Conservation (phyloP, 2,329 filamentous ascomycete genomes). For the Sporothrix luriei region DNA sequence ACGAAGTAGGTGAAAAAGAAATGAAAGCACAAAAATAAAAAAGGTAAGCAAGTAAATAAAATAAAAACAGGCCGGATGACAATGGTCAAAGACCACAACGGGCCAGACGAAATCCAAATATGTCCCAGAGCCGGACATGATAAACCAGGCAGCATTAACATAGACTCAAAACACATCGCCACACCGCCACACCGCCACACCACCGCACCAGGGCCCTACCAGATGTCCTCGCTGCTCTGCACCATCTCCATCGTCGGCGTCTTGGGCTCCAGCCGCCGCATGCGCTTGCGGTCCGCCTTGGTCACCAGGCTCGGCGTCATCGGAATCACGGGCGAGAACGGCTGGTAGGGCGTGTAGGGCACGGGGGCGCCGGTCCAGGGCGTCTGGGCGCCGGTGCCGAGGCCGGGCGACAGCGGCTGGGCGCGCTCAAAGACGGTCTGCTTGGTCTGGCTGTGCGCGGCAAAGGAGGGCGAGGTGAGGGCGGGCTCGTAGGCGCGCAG, state of each 20-base stretch:
- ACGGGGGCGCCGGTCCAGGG: slow-evolving; percentile 64
- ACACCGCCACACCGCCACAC: neutral
- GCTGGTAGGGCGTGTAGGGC: slow-evolving; percentile 79
- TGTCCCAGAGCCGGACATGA: neutral
- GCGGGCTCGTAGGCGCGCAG: slow-evolving; percentile 65
- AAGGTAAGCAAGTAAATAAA: slow-evolving; percentile 14
- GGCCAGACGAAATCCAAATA: slow-evolving; percentile 14
- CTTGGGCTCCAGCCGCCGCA: slow-evolving; percentile 65
- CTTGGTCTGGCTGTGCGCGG: slow-evolving; percentile 52
- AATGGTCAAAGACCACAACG: neutral
- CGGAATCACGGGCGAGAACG: slow-evolving; percentile 72
- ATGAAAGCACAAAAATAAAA: slow-evolving; percentile 9
- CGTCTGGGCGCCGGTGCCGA: slow-evolving; percentile 51
- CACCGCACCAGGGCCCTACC: slow-evolving; percentile 48
- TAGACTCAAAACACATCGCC: neutral
- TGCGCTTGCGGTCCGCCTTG: slow-evolving; percentile 68
- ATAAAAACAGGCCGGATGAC: neutral
- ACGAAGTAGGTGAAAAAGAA: neutral
- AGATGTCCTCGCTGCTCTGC: slow-evolving; percentile 63
- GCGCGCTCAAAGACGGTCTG: slow-evolving; percentile 66
- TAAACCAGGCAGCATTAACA: neutral
- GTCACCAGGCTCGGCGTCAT: slow-evolving; percentile 76
- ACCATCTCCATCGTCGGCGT: slow-evolving; percentile 66
- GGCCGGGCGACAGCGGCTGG: slow-evolving; percentile 57
- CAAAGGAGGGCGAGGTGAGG: slow-evolving; percentile 53